These are phyloP conservation scores for Chlamydomonas eustigma DNA, from an alignment of 139 green algal genomes.

Conservation along the genomic window DNA sequence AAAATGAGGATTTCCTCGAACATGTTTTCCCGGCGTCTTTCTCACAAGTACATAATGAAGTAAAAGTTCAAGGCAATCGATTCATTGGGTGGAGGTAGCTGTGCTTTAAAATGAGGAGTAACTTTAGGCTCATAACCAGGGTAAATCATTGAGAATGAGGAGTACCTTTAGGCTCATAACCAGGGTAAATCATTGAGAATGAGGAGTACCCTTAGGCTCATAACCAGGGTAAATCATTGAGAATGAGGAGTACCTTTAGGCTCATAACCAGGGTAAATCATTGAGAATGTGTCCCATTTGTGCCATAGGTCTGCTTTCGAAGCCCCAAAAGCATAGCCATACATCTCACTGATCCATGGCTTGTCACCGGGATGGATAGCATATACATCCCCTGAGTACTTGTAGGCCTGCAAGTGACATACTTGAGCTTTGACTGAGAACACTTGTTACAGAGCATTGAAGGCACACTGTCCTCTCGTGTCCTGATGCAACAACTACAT, in stretches of 20 bases:
- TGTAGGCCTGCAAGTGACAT: slow-evolving; percentile 46
- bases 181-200: not conserved
- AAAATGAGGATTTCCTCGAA: too few species aligned
- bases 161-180: not conserved
- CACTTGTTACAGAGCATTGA: too few species aligned
- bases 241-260: slow-evolving; percentile 26
- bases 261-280: slow-evolving; percentile 82
- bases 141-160: not conserved
- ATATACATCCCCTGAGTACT: slow-evolving; percentile 56
- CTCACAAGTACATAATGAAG: too few species aligned
- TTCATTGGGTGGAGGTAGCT: too few species aligned
- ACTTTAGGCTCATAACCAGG: not conserved
- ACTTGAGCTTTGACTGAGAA: too few species aligned
- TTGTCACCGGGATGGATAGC: slow-evolving; percentile 56
- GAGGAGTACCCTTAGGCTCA: not conserved
- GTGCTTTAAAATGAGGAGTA: not conserved
- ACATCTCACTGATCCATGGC: slow-evolving; percentile 87
- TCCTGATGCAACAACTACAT: too few species aligned
- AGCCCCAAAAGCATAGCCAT: slow-evolving; percentile 79
- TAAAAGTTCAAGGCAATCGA: too few species aligned
- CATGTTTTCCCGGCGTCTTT: too few species aligned
- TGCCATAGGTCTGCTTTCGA: slow-evolving; percentile 73
- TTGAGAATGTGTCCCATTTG: slow-evolving; percentile 54
- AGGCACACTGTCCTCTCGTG: too few species aligned
- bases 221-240: not conserved